phyloP scores from a whole-genome alignment of 1,139 yeast species.

The Magnusiomyces fungicola region DNA sequence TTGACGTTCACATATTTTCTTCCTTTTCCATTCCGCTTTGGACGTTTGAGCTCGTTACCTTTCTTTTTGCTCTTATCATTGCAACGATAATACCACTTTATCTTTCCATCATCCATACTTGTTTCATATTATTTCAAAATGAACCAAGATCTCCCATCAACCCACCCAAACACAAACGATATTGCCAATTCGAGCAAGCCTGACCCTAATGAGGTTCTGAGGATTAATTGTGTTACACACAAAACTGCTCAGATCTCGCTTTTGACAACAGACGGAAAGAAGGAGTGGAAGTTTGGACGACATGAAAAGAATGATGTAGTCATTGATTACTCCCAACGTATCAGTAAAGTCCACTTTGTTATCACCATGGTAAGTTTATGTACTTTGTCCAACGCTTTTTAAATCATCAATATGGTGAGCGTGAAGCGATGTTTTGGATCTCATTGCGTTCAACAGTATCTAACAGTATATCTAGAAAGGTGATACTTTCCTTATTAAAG shows the following conservation, averaged over 20 bases:
- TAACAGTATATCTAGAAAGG: conserved; percentile 15
- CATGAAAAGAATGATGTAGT: conserved; percentile 55
- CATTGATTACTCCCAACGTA: conserved; percentile 56
- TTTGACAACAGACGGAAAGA: conserved; percentile 47
- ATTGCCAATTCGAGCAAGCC: not conserved
- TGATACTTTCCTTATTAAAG: conserved; percentile 23
- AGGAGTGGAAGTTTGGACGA: conserved; percentile 87
- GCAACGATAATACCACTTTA: too few species aligned
- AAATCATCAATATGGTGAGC: too few species aligned
- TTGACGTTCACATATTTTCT: too few species aligned
- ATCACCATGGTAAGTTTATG: conserved; percentile 4
- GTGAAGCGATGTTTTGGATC: too few species aligned
- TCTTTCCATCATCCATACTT: too few species aligned
- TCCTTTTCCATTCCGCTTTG: too few species aligned
- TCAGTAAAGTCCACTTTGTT: conserved; percentile 25
- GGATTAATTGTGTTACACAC: conserved; percentile 14
- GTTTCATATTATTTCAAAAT: too few species aligned
- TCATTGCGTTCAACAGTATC: too few species aligned
- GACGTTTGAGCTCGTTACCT: too few species aligned
- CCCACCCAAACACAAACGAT: conserved; percentile 3
- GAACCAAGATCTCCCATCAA: not conserved
- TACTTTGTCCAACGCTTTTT: too few species aligned
- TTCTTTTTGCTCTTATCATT: too few species aligned
- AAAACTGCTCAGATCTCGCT: conserved; percentile 10
- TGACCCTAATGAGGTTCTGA: conserved; percentile 4